Base-by-base conservation (phyloP, 208 protist genomes). In the Hexamita inflata region DNA sequence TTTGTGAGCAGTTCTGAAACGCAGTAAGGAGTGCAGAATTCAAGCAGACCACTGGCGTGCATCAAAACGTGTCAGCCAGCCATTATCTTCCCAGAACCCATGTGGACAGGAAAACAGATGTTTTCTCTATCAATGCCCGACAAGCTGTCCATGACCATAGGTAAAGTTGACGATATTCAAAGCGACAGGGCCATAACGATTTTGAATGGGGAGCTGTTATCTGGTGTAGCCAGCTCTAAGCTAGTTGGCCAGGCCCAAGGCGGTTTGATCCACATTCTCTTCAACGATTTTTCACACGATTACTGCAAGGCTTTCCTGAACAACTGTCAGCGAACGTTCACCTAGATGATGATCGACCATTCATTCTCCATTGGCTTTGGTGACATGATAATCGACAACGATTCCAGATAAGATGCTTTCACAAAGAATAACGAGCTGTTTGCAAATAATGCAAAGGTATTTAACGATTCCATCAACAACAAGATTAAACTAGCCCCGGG, bases 21-120 rank as follows among this genome's bases (percentile, higher is more conserved):
- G 4, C 19, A 53, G 4, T 4, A 4, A 24, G 45, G 45, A 24
- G 19, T 19, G 4, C 4, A 53, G 11, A 53, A 53, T 53, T 24
- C 19, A 24, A 19, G 19, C 19, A 53, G 19, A 4, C 45, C 45
- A 53, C 19, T 53, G 4, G 4, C 19, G 45, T 4, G 11, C 28
- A 80, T 76, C n/a, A 9, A 81, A 9, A 66, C 98, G n/a, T 94
- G 94, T 32, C 82, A 88, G 32, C 95, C 96, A 9, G 93, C 94
- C 39, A 95, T 99, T 59, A 78, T 98, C 24, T 97, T 96, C 83
- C 93, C 91, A 80, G 84, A 87, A 32, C 89, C 87, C 34, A 79
- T 98, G 15, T 99, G 96, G 95, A 98, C 94, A 0, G 96, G 96
- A 60, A 99, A 99, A 88, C 96, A 99, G 85, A 74, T 98, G 32